Conservation (phyloP, 768 basidiomycete species). For the Daedalea quercina region DNA sequence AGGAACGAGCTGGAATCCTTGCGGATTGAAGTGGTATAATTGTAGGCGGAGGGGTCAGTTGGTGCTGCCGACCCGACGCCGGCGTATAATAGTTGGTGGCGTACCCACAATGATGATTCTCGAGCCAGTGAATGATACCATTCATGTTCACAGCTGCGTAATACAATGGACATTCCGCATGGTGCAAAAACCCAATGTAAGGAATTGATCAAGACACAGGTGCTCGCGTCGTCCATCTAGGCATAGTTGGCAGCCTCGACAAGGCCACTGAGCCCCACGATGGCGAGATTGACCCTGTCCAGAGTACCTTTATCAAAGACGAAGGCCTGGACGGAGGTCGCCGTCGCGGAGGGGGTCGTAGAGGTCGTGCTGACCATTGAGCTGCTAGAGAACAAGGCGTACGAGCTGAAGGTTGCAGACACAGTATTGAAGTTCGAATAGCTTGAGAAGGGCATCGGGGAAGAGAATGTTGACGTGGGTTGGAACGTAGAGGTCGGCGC, state of each 20-base stretch:
- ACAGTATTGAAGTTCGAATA: conserved; percentile 5
- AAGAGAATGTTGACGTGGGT: conserved; percentile 5
- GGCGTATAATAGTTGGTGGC: too few relatives aligned
- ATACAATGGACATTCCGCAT: too few relatives aligned
- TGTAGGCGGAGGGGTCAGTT: too few relatives aligned
- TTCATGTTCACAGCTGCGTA: too few relatives aligned
- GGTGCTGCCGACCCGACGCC: too few relatives aligned
- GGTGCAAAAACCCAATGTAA: too few relatives aligned
- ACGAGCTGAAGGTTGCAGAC: conserved; percentile 1
- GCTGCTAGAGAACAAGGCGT: conserved; percentile 7
- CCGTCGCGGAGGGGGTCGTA: conserved; percentile 4
- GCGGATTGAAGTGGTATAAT: too few relatives aligned
- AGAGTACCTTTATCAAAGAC: conserved; percentile 13
- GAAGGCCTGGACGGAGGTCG: conserved; percentile 6
- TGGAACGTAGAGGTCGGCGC: conserved; percentile 6
- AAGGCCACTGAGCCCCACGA: conserved; percentile 14
- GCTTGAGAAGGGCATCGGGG: conserved; percentile 6
- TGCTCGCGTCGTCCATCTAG: not conserved
- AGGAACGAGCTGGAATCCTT: too few relatives aligned
- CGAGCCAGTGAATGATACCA: too few relatives aligned
- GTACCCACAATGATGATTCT: too few relatives aligned
- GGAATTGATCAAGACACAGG: too few relatives aligned
- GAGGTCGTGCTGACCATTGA: conserved; percentile 6
- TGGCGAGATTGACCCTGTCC: conserved; percentile 16
- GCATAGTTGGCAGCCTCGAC: conserved; percentile 3